Base-by-base conservation (phyloP, 2,329 filamentous ascomycete species). In the Aaosphaeria pasadenensis region DNA sequence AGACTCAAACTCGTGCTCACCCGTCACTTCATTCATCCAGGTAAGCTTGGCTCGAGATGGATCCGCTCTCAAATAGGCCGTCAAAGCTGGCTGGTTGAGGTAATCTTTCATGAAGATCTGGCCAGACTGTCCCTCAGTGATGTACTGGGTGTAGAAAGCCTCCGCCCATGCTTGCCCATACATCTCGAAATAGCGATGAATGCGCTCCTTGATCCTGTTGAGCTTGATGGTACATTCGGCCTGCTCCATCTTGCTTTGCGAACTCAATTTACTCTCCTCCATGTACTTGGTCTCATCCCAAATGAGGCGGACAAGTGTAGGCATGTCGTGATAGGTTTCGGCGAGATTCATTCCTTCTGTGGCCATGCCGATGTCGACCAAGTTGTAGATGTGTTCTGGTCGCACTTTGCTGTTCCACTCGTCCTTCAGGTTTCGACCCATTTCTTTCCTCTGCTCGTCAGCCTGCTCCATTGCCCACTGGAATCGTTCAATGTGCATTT, bases 21-120 rank as follows among this genome's bases (percentile, higher is more conserved):
- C 80, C 51, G 85, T 78, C 6, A 97, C 80, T 64, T 97, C 91
- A 66, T 99, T 95, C 73, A 99, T 95, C 94, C 94, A 99, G 43
- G 86, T 85, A 40, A 99, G 78, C 59, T 89, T 89, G 30, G 86
- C 85, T 52, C 90, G 83, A 52, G 85, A 79, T 0, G 84, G 81
- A 54, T 85, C 82, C 47, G 82, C 85, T 39, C 88, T 83, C 42
- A 99, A 77, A 60, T 91, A 99, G 44, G 79, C 78, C 1, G 90
- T 95, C 47, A 95, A 81, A 60, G 84, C 86, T 44, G 81, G 73
- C 55, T 84, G 84, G 60, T 91, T 87, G 47, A 84, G 74, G 29
- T 85, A 77, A 50, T 88, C 88, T 64, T 78, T 59, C 58, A 85
- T 80, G 45, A 99, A 78, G 30, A 96, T 55, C 42, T 59, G 57